Evolutionary conservation across 352 stramenopile genomes (phyloP).

Genomic region (Phytophthora citricola): DNA sequence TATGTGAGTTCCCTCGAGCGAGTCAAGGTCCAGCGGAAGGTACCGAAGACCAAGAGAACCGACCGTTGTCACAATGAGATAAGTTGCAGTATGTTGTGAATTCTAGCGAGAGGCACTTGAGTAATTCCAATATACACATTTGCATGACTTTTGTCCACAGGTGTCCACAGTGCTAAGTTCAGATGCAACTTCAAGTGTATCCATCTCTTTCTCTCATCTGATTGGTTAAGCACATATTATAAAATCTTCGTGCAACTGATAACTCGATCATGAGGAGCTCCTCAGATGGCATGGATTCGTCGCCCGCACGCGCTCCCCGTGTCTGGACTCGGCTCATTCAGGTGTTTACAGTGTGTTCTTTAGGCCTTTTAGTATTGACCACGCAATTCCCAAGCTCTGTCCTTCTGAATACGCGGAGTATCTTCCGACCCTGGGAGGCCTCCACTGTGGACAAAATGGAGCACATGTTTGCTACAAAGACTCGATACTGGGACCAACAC

Average conservation of each 20-base stretch:
- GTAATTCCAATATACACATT: slow-evolving; percentile 17
- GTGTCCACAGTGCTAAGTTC: background rate
- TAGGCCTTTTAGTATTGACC: slow-evolving; percentile 6
- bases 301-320: background rate
- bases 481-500: slow-evolving; percentile 63
- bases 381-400: slow-evolving; percentile 17
- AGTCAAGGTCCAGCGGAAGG: slow-evolving; percentile 13
- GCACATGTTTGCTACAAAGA: slow-evolving; percentile 63
- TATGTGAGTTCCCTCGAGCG: background rate
- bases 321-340: background rate
- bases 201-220: slow-evolving; percentile 14
- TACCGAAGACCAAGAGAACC: slow-evolving; percentile 2
- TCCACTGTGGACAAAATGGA: slow-evolving; percentile 22
- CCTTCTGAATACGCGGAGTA: background rate
- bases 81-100: too few relatives aligned
- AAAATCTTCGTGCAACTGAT: slow-evolving; percentile 17
- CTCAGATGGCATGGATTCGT: background rate
- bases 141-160: slow-evolving; percentile 4
- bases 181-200: slow-evolving; percentile 15
- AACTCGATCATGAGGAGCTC: slow-evolving; percentile 24
- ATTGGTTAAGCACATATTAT: slow-evolving; percentile 16
- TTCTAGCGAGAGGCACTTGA: background rate
- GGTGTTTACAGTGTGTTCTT: slow-evolving; percentile 8
- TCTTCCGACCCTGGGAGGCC: slow-evolving; percentile 1
- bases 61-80: background rate